A percentile compares a stretch with the other conserved stretches of the same genome.
phyloP scores from a whole-genome alignment of 2,329 filamentous ascomycete species.

The Phialocephala subalpina region DNA sequence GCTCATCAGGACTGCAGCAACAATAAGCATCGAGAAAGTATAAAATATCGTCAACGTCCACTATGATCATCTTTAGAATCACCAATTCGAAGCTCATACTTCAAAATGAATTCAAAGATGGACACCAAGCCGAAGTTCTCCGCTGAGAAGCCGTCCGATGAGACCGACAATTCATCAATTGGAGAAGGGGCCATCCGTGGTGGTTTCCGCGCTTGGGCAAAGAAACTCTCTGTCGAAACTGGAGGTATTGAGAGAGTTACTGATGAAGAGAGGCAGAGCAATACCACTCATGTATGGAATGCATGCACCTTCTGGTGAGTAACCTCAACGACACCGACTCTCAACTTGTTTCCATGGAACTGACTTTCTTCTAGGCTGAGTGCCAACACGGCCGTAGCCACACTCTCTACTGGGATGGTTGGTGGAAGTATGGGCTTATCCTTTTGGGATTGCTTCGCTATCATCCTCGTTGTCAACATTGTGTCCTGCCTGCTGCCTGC shows the following conservation, averaged over 20 bases:
- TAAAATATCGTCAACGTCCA: conserved; percentile 18
- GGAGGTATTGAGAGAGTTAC: conserved; percentile 24
- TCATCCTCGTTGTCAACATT: conserved; percentile 23
- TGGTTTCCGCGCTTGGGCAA: conserved; percentile 11
- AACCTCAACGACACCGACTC: neutral
- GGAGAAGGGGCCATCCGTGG: neutral
- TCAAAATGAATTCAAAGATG: conserved; percentile 16
- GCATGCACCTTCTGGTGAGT: conserved; percentile 24
- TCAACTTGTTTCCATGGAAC: neutral
- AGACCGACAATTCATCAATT: conserved; percentile 9
- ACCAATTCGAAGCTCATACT: conserved; percentile 11
- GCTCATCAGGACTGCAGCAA: conserved; percentile 3
- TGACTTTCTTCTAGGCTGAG: conserved; percentile 15
- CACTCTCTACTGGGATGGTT: conserved; percentile 21
- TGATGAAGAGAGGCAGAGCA: conserved; percentile 20
- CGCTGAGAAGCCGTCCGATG: conserved; percentile 8
- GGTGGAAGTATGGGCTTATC: conserved; percentile 21
- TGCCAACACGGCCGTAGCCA: conserved; percentile 24
- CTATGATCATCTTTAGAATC: conserved; percentile 12
- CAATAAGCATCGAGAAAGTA: conserved; percentile 6
- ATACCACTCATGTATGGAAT: conserved; percentile 25
- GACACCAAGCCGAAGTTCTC: conserved; percentile 11
- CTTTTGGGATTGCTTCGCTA: conserved; percentile 26
- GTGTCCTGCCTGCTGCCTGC: conserved; percentile 19
- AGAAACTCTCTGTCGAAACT: conserved; percentile 19